These are phyloP conservation scores for Yamadazyma olivae DNA, from an alignment of 805 yeast species.

Conservation along the genomic window DNA sequence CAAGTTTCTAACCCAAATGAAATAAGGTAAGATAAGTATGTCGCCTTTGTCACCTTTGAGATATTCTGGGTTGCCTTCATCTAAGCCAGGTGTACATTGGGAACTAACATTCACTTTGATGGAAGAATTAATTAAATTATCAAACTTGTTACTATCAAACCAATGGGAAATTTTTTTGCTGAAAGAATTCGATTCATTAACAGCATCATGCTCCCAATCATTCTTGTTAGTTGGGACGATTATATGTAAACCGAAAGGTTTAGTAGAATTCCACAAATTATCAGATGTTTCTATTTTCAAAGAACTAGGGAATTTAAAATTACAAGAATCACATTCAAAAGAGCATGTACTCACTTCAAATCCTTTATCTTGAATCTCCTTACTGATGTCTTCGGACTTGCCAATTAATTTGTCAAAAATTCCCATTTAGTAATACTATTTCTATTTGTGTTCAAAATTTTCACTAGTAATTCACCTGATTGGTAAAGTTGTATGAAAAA, in stretches of 20 bases:
- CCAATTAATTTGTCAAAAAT: slow-evolving; percentile 2
- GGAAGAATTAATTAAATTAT: slow-evolving; percentile 9
- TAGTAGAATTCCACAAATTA: slow-evolving; percentile 65
- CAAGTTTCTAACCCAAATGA: slow-evolving; percentile 61
- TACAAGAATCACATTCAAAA: slow-evolving; percentile 54
- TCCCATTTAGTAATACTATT: no score
- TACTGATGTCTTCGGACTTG: not conserved
- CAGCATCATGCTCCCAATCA: slow-evolving; percentile 84
- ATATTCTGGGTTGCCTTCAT: slow-evolving; percentile 7
- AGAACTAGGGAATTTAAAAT: slow-evolving; percentile 49
- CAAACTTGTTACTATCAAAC: slow-evolving; percentile 14
- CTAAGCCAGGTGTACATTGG: slow-evolving; percentile 40
- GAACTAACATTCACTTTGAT: slow-evolving; percentile 57
- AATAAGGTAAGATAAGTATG: slow-evolving; percentile 68
- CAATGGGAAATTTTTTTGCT: slow-evolving; percentile 44
- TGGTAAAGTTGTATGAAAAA: no score
- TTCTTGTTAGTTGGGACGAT: slow-evolving; percentile 78
- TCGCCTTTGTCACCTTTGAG: slow-evolving; percentile 41
- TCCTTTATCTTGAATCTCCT: slow-evolving; percentile 9
- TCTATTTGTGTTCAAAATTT: no score
- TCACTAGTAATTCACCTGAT: no score
- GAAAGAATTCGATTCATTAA: slow-evolving; percentile 41
- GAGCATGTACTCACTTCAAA: slow-evolving; percentile 45
- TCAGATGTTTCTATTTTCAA: slow-evolving; percentile 40
- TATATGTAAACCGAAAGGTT: slow-evolving; percentile 66